Percentiles rank a stretch among this genome's conserved stretches.
phyloP scores from a whole-genome alignment of 2,329 filamentous ascomycete genomes.

The Colletotrichum musicola region DNA sequence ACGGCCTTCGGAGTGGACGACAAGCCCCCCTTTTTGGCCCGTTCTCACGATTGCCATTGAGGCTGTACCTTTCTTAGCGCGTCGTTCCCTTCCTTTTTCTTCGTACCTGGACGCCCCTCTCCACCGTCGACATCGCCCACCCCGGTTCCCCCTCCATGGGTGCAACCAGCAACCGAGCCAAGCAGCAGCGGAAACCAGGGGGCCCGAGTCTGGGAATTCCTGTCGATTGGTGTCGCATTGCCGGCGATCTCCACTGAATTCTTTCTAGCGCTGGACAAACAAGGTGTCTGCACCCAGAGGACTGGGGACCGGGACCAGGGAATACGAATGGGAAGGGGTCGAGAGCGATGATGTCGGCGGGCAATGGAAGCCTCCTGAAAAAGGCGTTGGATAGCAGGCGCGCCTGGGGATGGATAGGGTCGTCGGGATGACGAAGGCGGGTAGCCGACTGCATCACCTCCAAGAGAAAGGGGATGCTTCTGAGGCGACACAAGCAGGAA shows the following conservation, averaged over 20 bases:
- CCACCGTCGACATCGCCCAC: constrained; percentile 13
- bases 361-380: constrained; percentile 30
- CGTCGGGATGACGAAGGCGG: constrained; percentile 27
- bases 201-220: constrained; percentile 29
- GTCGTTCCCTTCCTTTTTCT: constrained; percentile 25
- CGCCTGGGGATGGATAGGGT: background rate
- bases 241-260: constrained; percentile 37
- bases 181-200: constrained; percentile 36
- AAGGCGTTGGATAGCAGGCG: constrained; percentile 1
- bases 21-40: constrained; percentile 36
- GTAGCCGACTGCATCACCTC: constrained; percentile 28
- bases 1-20: constrained; percentile 29
- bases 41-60: constrained; percentile 37
- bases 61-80: constrained; percentile 38
- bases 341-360: constrained; percentile 37
- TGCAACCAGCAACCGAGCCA: constrained; percentile 37
- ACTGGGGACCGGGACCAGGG: constrained; percentile 32
- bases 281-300: constrained; percentile 33
- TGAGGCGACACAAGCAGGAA: constrained; percentile 20
- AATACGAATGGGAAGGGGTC: constrained; percentile 38
- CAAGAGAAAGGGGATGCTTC: constrained; percentile 16
- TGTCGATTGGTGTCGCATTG: constrained; percentile 35
- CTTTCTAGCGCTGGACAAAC: constrained; percentile 38
- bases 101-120: constrained; percentile 35
- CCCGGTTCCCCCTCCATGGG: constrained; percentile 25